Evolutionary conservation across 768 basidiomycete genomes (phyloP).

Genomic region (Fibroporia radiculosa): DNA sequence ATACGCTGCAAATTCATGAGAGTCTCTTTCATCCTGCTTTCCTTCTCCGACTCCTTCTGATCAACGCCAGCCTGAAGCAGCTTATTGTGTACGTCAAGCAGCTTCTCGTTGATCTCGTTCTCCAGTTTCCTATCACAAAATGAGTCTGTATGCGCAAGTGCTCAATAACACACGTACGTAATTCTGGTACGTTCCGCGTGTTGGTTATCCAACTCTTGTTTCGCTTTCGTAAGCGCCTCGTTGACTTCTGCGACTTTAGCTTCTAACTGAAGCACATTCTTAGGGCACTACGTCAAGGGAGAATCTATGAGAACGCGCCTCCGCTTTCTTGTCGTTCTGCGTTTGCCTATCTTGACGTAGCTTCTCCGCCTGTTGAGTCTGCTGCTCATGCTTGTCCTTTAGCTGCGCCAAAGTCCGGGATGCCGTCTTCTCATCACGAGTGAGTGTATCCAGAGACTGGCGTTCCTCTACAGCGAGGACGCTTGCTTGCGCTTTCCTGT

Average conservation of each 20-base stretch:
- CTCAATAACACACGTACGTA: slow-evolving; percentile 38
- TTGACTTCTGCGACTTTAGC: slow-evolving; percentile 48
- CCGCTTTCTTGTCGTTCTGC: slow-evolving; percentile 45
- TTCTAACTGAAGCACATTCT: slow-evolving; percentile 44
- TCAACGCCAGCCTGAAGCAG: slow-evolving; percentile 89
- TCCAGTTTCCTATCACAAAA: slow-evolving; percentile 64
- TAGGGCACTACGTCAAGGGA: not conserved
- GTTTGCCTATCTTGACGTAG: slow-evolving; percentile 45
- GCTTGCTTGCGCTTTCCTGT: slow-evolving; percentile 74
- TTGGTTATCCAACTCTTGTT: slow-evolving; percentile 77
- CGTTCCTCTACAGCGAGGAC: slow-evolving; percentile 81
- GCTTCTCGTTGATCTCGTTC: slow-evolving; percentile 86
- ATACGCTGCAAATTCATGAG: slow-evolving; percentile 76
- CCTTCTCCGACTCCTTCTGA: slow-evolving; percentile 78
- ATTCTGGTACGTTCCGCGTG: slow-evolving; percentile 79
- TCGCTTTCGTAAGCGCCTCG: slow-evolving; percentile 52
- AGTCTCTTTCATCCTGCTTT: slow-evolving; percentile 79
- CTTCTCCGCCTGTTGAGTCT: slow-evolving; percentile 49
- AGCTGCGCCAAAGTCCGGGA: slow-evolving; percentile 56
- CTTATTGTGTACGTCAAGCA: slow-evolving; percentile 73
- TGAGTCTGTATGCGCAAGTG: not conserved
- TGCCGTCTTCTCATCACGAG: slow-evolving; percentile 75
- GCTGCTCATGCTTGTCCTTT: slow-evolving; percentile 60
- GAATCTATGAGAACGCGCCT: slow-evolving; percentile 34
- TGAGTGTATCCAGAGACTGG: slow-evolving; percentile 72